Percentiles rank a stretch among this genome's conserved stretches.
Evolutionary conservation across 2,329 filamentous ascomycete genomes (phyloP).

Genomic region (Ophiosphaerella korrae): DNA sequence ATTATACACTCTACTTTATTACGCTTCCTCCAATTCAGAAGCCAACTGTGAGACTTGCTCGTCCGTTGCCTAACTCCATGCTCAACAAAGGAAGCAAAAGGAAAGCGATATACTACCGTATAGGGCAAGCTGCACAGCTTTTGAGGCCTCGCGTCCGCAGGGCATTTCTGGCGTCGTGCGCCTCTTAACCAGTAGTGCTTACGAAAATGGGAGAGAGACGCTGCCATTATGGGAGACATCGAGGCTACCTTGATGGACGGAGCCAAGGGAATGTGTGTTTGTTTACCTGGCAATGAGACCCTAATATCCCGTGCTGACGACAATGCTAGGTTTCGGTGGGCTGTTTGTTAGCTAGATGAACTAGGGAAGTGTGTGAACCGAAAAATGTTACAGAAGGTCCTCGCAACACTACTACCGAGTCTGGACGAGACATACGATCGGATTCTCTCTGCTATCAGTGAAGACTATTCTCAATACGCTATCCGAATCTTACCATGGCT

Average conservation of each 20-base stretch:
- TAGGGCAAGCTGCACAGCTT: no score
- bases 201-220: conserved; percentile 18
- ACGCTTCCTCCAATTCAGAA: no score
- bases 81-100: background rate
- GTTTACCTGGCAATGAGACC: background rate
- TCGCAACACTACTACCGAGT: conserved; percentile 14
- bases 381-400: conserved; percentile 6
- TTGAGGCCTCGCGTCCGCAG: no score
- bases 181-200: no score
- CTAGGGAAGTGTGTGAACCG: conserved; percentile 14
- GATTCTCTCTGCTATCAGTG: conserved; percentile 13
- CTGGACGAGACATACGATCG: conserved; percentile 21
- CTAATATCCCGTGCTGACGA: conserved; percentile 1
- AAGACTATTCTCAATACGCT: conserved; percentile 18
- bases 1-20: no score
- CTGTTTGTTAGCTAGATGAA: conserved; percentile 17
- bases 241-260: conserved; percentile 27
- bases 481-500: conserved; percentile 34
- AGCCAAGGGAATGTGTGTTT: conserved; percentile 19
- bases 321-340: conserved; percentile 22
- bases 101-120: no score
- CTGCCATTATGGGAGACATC: conserved; percentile 25
- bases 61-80: no score
- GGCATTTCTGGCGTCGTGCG: no score
- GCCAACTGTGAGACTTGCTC: no score